phyloP scores from a whole-genome alignment of 805 yeast genomes.

The Cyberlindnera nakhonratchasimensis region DNA sequence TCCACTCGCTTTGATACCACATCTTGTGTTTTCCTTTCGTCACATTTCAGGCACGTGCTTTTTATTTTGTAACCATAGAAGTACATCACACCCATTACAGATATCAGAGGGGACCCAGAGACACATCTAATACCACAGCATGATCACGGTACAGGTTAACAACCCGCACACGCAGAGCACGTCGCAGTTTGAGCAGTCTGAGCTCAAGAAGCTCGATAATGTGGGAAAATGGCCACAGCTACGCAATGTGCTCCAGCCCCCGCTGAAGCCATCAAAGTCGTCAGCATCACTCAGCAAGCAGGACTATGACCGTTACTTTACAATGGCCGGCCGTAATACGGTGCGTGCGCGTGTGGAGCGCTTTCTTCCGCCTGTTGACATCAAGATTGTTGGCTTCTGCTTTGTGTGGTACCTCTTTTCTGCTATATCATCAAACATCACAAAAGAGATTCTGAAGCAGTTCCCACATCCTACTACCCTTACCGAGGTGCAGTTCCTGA shows the following conservation, averaged over 20 bases:
- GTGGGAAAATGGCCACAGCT: slow-evolving; percentile 8
- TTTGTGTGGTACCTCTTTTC: slow-evolving; percentile 75
- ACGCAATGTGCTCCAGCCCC: slow-evolving; percentile 5
- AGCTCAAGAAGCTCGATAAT: slow-evolving; percentile 9
- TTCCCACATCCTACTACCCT: slow-evolving; percentile 84
- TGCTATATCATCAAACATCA: slow-evolving; percentile 76
- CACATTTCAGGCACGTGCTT: background rate
- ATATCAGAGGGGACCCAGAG: background rate
- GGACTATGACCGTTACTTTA: slow-evolving; percentile 26
- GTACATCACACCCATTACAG: background rate
- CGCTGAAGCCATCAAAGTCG: slow-evolving; percentile 28
- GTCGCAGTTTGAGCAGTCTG: slow-evolving; percentile 8
- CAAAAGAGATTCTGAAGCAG: slow-evolving; percentile 67
- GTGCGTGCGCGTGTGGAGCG: slow-evolving; percentile 11
- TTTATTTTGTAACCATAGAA: too few relatives aligned
- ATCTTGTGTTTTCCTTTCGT: too few relatives aligned
- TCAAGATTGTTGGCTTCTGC: slow-evolving; percentile 56
- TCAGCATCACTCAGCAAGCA: slow-evolving; percentile 20
- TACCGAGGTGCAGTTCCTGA: slow-evolving; percentile 80
- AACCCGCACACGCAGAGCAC: slow-evolving; percentile 13
- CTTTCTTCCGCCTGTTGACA: slow-evolving; percentile 33
- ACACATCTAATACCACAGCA: slow-evolving; percentile 1
- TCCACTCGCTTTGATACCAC: too few relatives aligned
- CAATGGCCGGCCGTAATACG: slow-evolving; percentile 20
- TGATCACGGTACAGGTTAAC: slow-evolving; percentile 20